Evolutionary conservation across 208 protist species (phyloP).

Genomic region (Trypanosoma platydactyli): DNA sequence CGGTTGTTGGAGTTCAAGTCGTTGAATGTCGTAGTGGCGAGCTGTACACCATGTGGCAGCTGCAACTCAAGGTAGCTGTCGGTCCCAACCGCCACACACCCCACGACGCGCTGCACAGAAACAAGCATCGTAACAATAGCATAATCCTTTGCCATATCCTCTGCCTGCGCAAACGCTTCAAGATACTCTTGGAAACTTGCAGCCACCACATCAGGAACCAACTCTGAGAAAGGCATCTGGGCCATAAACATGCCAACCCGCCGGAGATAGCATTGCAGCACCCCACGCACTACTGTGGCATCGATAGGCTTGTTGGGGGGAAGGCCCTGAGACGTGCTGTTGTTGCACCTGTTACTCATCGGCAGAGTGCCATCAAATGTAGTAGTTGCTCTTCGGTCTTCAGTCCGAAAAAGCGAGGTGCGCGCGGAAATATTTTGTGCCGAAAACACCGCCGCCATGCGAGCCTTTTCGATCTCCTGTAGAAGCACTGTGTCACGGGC

Average conservation of each 20-base stretch:
- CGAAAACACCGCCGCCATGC: constrained; percentile 50
- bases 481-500: constrained; percentile 58
- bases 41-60: constrained; percentile 57
- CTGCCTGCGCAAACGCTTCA: constrained; percentile 48
- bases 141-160: constrained; percentile 79
- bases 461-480: constrained; percentile 53
- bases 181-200: constrained; percentile 62
- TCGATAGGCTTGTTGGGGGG: background rate
- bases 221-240: constrained; percentile 32
- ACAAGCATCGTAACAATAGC: constrained; percentile 64
- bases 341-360: background rate
- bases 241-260: background rate
- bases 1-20: constrained; percentile 84
- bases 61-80: constrained; percentile 57
- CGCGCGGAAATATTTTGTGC: constrained; percentile 42
- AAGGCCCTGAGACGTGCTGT: background rate
- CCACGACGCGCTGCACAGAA: constrained; percentile 36
- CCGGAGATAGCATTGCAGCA: constrained; percentile 10
- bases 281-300: constrained; percentile 8
- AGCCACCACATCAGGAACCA: constrained; percentile 46
- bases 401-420: background rate
- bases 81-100: constrained; percentile 46
- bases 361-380: background rate
- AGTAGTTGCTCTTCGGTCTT: background rate
- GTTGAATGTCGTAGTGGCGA: constrained; percentile 74